phyloP scores from a whole-genome alignment of 768 basidiomycete genomes.

The Lyophyllum atratum region DNA sequence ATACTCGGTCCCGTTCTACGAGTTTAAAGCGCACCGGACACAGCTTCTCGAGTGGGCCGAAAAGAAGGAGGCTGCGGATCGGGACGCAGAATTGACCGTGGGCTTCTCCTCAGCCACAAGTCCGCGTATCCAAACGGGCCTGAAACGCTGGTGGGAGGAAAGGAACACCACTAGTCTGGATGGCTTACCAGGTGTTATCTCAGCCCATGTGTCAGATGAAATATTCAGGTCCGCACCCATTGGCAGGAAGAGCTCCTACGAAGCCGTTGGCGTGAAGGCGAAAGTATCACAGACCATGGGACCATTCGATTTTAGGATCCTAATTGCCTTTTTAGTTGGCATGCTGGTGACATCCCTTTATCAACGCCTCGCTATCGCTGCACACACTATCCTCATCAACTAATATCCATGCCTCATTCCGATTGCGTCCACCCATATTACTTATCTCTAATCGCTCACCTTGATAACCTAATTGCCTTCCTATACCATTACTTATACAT shows the following conservation, averaged over 20 bases:
- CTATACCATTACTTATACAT: slow-evolving; percentile 4
- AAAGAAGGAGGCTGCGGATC: slow-evolving; percentile 46
- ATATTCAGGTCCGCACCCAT: slow-evolving; percentile 19
- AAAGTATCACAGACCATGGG: slow-evolving; percentile 3
- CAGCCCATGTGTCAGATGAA: slow-evolving; percentile 28
- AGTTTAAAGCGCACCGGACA: slow-evolving; percentile 57
- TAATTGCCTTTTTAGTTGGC: slow-evolving; percentile 18
- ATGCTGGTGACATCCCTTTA: slow-evolving; percentile 14
- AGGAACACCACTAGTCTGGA: slow-evolving; percentile 59
- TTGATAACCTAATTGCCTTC: slow-evolving; percentile 1
- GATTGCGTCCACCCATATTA: neutral
- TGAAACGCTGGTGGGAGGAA: slow-evolving; percentile 59
- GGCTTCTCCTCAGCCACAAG: slow-evolving; percentile 21
- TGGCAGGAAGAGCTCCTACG: slow-evolving; percentile 6
- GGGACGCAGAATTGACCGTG: slow-evolving; percentile 20
- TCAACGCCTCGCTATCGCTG: slow-evolving; percentile 9
- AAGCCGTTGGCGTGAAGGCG: slow-evolving; percentile 4
- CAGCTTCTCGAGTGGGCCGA: slow-evolving; percentile 53
- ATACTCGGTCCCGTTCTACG: slow-evolving; percentile 63
- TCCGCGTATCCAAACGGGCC: slow-evolving; percentile 35
- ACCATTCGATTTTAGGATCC: slow-evolving; percentile 10
- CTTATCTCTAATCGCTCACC: neutral
- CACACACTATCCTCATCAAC: slow-evolving; percentile 11
- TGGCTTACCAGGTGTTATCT: slow-evolving; percentile 51
- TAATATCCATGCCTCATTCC: slow-evolving; percentile 6